These are phyloP conservation scores for Geotrichum restrictum DNA, from an alignment of 1,139 yeast species.

Conservation along the genomic window DNA sequence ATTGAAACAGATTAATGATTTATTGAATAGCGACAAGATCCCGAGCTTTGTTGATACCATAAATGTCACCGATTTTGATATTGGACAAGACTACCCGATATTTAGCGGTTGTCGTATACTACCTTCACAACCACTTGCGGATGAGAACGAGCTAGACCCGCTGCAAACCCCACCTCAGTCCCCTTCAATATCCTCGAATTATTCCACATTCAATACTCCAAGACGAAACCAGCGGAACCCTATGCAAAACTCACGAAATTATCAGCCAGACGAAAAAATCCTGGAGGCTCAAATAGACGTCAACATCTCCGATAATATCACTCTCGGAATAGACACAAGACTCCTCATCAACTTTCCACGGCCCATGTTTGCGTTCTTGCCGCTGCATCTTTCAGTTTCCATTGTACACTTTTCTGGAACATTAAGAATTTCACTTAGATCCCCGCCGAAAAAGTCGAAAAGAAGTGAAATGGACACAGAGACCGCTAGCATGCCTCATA, in stretches of 20 bases:
- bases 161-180: constrained; percentile 32
- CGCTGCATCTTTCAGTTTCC: constrained; percentile 78
- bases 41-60: constrained; percentile 82
- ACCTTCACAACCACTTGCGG: constrained; percentile 25
- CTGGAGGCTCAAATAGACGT: constrained; percentile 89
- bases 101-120: constrained; percentile 86
- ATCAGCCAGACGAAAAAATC: constrained; percentile 32
- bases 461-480: constrained; percentile 36
- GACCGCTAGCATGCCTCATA: not conserved
- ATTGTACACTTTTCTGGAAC: constrained; percentile 93
- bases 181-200: constrained; percentile 23
- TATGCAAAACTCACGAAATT: not conserved
- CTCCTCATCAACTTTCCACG: constrained; percentile 79
- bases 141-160: constrained; percentile 21
- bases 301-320: constrained; percentile 82
- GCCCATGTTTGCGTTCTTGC: constrained; percentile 72
- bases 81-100: constrained; percentile 94
- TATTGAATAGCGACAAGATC: constrained; percentile 49
- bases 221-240: not conserved
- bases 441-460: constrained; percentile 36
- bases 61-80: constrained; percentile 78
- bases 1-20: constrained; percentile 63
- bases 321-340: constrained; percentile 84
- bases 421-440: constrained; percentile 63
- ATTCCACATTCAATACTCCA: constrained; percentile 7